Evolutionary conservation across 2,329 filamentous ascomycete genomes (phyloP), one percentile per base, ranked within the genome.

Genomic region (Coleophoma eucalyptorum): DNA sequence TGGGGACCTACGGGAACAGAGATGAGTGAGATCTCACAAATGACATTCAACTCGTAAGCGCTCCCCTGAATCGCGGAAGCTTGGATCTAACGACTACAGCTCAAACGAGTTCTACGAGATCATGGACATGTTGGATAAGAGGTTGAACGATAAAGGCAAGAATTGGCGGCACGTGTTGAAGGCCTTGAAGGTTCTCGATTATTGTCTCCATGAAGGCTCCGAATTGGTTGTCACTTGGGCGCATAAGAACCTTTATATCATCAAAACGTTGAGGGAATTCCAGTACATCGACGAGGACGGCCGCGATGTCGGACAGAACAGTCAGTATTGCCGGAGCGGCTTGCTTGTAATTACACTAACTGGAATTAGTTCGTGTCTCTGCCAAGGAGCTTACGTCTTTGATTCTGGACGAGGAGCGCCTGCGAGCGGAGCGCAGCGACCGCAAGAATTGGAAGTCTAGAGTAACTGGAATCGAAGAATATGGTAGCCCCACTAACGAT

Each of bases 111-210:
- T 99, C 75, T 96, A 96, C 75, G 93, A 99, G 69, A 97, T 99
- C 64, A 96, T 99, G 87, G 94, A 99, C 70, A 99, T 99, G 90
- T 79, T 99, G 60, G 94, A 99, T 73, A 97, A 97, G 77, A 87
- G 94, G 60, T 76, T 99, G 65, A 99, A 99, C 65, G 94, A 99
- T 72, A 97, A 99, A 72, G 94, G 94, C 66, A 99, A 97, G 79
- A 99, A 99, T 69, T 99, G 94, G 94, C 86, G 94, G 63, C 94
- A 99, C 69, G 94, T 99, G 12, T 76, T 99, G 53, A 99, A 99
- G 73, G 95, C 94, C 40, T 78, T 99, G 60, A 99, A 99, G 70
- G 94, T 99, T 48, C 80, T 97, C 51, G 94, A 99, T 71, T 99
- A 99, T 72, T 97, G 92, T 72, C 78, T 99, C 51, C 94, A 99